Conservation (phyloP, 352 stramenopile genomes). For the Blastocystis sp. region DNA sequence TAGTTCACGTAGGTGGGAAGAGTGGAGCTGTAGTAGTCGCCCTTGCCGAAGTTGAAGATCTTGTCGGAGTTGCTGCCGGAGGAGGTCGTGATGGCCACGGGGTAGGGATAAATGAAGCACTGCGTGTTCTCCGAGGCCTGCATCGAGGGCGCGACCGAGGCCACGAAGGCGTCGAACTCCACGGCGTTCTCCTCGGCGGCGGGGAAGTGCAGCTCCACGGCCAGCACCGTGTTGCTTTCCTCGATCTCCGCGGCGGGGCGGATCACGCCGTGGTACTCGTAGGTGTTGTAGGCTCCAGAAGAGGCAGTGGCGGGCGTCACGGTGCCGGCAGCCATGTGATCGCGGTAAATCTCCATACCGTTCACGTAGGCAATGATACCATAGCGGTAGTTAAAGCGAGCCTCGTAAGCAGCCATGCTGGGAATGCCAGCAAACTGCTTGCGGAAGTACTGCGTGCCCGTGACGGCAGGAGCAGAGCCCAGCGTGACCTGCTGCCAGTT, state of each 20-base stretch:
- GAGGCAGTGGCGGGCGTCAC: conserved; percentile 27
- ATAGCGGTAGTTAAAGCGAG: too few species aligned
- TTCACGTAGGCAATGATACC: too few species aligned
- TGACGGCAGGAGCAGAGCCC: background rate
- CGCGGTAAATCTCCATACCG: background rate
- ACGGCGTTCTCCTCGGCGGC: too few species aligned
- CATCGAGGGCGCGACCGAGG: background rate
- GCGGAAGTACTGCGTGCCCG: background rate
- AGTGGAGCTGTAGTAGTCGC: background rate
- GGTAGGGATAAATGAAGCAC: conserved; percentile 9
- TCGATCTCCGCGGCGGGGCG: background rate
- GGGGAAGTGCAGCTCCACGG: background rate
- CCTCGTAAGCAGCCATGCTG: too few species aligned
- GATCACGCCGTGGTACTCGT: background rate
- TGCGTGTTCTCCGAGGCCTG: background rate
- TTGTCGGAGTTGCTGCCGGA: background rate
- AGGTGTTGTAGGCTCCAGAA: background rate
- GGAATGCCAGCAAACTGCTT: too few species aligned
- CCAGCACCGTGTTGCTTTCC: background rate
- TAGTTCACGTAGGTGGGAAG: background rate
- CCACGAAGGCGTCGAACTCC: background rate
- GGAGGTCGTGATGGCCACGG: conserved; percentile 7
- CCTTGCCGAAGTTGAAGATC: conserved; percentile 27
- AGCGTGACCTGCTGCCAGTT: conserved; percentile 1
- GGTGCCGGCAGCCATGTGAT: conserved; percentile 45